phyloP scores from a whole-genome alignment of 2,329 filamentous ascomycete genomes.

The Fusarium tuaranense region DNA sequence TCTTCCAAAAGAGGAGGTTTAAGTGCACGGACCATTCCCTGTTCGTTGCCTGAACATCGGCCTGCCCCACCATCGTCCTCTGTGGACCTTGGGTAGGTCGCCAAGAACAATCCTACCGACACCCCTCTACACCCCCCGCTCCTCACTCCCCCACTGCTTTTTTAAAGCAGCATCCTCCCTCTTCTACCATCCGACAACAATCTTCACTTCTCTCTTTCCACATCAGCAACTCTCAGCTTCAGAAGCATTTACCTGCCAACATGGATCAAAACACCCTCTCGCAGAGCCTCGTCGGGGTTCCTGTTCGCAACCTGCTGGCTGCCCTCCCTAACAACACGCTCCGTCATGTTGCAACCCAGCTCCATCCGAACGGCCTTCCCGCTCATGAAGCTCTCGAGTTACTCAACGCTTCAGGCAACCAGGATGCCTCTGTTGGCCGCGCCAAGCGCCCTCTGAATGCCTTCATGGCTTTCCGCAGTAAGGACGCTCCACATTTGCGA shows the following conservation, averaged over 20 bases:
- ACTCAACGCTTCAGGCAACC: too few relatives aligned
- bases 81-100: not conserved
- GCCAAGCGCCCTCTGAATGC: conserved; percentile 48
- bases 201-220: not conserved
- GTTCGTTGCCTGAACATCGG: not conserved
- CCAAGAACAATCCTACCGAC: not conserved
- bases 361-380: not conserved
- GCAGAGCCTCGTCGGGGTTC: conserved; percentile 25
- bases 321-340: conserved; percentile 37
- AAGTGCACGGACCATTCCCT: not conserved
- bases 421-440: not conserved
- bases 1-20: not conserved
- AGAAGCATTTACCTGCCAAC: not conserved
- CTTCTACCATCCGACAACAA: not conserved
- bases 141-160: not conserved
- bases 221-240: not conserved
- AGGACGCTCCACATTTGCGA: not conserved
- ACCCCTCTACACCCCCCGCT: not conserved
- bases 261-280: conserved; percentile 34
- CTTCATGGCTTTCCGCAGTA: conserved; percentile 51
- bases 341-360: conserved; percentile 30
- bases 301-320: conserved; percentile 29
- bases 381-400: not conserved
- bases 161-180: not conserved
- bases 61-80: not conserved